phyloP scores from a whole-genome alignment of 176 grass and related monocot genomes.

The Aegilops tauschii region DNA sequence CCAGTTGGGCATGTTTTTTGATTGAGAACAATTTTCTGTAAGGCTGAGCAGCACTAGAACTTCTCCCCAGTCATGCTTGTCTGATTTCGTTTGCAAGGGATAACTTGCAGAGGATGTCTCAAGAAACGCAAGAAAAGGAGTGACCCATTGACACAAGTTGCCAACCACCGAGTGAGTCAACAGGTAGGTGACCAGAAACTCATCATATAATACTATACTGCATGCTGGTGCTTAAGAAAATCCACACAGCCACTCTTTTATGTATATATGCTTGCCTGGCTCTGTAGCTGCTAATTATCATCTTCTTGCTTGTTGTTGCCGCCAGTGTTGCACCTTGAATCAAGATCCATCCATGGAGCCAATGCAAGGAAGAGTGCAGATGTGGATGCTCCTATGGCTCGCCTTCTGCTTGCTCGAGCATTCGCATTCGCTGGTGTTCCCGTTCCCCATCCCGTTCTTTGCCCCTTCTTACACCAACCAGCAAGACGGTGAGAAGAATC shows the following conservation, averaged over 20 bases:
- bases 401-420: conserved; percentile 11
- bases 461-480: conserved; percentile 27
- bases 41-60: background rate
- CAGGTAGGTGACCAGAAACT: conserved; percentile 29
- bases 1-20: background rate
- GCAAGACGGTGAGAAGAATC: conserved; percentile 18
- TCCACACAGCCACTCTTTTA: background rate
- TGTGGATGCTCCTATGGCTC: conserved; percentile 9
- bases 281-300: background rate
- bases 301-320: background rate
- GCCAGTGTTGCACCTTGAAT: background rate
- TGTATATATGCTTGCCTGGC: background rate
- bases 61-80: background rate
- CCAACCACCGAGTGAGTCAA: conserved; percentile 8
- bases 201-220: conserved; percentile 6
- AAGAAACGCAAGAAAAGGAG: background rate
- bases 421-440: conserved; percentile 18
- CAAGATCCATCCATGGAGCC: background rate
- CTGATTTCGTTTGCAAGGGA: conserved; percentile 11
- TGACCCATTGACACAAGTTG: background rate
- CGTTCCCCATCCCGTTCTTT: conserved; percentile 32
- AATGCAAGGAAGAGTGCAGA: background rate
- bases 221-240: background rate
- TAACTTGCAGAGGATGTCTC: background rate
- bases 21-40: background rate